Percentiles rank a stretch among this genome's conserved stretches.
These are phyloP conservation scores for Acacia confusa DNA, from an alignment of 306 rosid genomes.

Conservation along the genomic window DNA sequence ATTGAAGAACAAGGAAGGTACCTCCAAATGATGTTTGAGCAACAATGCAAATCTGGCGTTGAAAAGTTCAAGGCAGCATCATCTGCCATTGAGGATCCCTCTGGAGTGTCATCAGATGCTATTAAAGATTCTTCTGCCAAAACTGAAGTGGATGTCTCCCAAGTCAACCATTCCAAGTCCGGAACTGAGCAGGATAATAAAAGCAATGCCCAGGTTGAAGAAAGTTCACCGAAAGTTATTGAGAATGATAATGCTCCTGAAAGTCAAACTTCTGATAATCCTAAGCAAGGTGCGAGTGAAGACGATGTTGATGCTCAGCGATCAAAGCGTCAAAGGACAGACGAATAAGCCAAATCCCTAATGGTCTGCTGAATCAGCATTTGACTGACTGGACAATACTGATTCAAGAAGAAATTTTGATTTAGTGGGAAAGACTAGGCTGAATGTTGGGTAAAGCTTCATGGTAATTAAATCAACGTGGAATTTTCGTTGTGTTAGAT, in stretches of 20 bases:
- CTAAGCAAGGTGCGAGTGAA: conserved; percentile 43
- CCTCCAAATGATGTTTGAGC: conserved; percentile 97
- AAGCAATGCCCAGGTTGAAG: conserved; percentile 36
- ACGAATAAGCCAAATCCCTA: conserved; percentile 40
- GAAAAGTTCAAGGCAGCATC: conserved; percentile 49
- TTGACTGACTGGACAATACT: conserved; percentile 43
- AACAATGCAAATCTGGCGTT: conserved; percentile 62
- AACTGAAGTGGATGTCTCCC: conserved; percentile 54
- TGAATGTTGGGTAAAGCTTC: conserved; percentile 45
- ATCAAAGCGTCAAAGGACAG: conserved; percentile 66
- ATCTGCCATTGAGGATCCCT: conserved; percentile 44
- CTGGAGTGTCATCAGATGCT: conserved; percentile 48
- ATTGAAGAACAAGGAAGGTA: conserved; percentile 96
- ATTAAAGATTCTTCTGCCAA: conserved; percentile 48
- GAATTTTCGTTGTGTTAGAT: conserved; percentile 28
- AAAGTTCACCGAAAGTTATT: conserved; percentile 30
- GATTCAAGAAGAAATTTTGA: conserved; percentile 38
- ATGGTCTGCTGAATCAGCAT: conserved; percentile 46
- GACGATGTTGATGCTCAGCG: conserved; percentile 39
- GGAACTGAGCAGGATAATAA: conserved; percentile 39
- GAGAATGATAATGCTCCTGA: conserved; percentile 48
- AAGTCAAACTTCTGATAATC: conserved; percentile 35
- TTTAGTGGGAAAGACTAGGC: conserved; percentile 38
- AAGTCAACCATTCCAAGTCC: conserved; percentile 34
- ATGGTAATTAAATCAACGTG: conserved; percentile 21